Evolutionary conservation across 2,329 filamentous ascomycete genomes (phyloP).

Genomic region (Diaporthe humulicola): DNA sequence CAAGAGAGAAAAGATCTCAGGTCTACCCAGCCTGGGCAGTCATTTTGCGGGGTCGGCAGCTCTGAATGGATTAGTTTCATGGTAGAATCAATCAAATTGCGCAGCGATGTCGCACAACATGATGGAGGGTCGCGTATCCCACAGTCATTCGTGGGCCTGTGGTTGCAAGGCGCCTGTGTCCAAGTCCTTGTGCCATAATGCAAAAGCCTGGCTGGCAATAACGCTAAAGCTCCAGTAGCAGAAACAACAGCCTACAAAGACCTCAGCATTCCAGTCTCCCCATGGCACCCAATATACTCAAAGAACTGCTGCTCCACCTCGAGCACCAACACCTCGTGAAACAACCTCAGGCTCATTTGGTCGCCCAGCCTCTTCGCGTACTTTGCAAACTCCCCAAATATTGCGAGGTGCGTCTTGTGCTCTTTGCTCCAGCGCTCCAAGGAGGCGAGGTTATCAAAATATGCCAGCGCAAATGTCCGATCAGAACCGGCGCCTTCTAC

Average conservation of each 20-base stretch:
- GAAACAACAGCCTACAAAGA: not conserved
- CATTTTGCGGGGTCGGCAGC: too few relatives aligned
- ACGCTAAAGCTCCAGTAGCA: too few relatives aligned
- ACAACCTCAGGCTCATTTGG: conserved; percentile 52
- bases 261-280: conserved; percentile 8
- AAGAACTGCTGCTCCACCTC: conserved; percentile 55
- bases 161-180: too few relatives aligned
- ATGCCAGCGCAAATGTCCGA: conserved; percentile 56
- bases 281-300: conserved; percentile 57
- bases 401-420: conserved; percentile 55
- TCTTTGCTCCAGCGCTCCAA: conserved; percentile 56
- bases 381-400: conserved; percentile 55
- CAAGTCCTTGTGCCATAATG: too few relatives aligned
- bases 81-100: too few relatives aligned
- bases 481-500: conserved; percentile 43
- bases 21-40: too few relatives aligned
- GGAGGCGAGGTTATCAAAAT: conserved; percentile 55
- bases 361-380: conserved; percentile 54
- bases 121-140: too few relatives aligned
- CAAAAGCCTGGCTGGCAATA: too few relatives aligned
- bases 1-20: too few relatives aligned
- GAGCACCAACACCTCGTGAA: conserved; percentile 57
- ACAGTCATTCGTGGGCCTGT: too few relatives aligned
- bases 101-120: too few relatives aligned
- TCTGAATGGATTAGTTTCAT: too few relatives aligned